Conservation (phyloP, 2,329 filamentous ascomycete genomes). For the Dactylellina leptospora region DNA sequence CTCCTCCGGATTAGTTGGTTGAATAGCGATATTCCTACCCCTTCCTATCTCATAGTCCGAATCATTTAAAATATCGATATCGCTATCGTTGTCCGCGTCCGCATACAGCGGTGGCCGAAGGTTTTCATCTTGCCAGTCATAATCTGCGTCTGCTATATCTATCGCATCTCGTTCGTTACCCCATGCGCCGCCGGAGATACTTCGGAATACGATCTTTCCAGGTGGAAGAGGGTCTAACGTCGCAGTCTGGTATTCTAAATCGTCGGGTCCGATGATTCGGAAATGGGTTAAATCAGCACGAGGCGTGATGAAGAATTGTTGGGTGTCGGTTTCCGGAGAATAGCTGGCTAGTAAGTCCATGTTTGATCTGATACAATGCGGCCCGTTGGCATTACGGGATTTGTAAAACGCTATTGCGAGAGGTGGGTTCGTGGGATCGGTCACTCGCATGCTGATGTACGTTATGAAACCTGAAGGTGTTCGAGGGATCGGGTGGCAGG, state of each 20-base stretch:
- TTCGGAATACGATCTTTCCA: not conserved
- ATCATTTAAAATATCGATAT: not conserved
- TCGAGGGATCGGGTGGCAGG: constrained; percentile 3
- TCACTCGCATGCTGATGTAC: not conserved
- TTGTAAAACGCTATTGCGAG: constrained; percentile 16
- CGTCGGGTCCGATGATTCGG: not conserved
- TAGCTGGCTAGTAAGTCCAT: not conserved
- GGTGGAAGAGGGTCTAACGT: not conserved
- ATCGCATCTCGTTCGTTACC: not conserved
- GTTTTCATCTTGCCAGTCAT: no score
- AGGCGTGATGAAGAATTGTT: constrained; percentile 4
- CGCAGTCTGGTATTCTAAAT: not conserved
- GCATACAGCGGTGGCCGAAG: no score
- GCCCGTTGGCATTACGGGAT: not conserved
- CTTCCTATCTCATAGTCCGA: not conserved
- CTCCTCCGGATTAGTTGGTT: not conserved
- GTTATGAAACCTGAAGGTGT: not conserved
- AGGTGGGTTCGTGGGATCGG: not conserved
- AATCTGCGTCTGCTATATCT: not conserved
- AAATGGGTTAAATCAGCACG: not conserved
- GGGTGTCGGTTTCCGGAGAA: not conserved
- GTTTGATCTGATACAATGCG: not conserved
- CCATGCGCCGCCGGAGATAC: not conserved
- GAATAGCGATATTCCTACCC: not conserved
- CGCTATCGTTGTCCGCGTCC: not conserved